Base-by-base conservation (phyloP, 1,284 basidiomycete species). In the Amylostereum chailletii region DNA sequence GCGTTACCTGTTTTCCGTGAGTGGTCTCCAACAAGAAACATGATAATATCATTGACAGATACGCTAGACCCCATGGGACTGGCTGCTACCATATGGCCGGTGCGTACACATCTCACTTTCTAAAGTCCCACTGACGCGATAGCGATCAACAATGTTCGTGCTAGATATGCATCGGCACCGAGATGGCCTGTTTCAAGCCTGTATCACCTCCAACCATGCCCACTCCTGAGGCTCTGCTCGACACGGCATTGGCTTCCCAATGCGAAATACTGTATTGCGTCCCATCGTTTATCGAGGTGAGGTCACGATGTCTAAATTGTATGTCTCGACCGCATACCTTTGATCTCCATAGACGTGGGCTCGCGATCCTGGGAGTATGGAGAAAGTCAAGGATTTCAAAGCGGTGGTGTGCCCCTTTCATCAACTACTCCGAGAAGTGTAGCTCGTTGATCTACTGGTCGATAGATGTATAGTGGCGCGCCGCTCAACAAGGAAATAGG, bases 271-370 rank as follows among this genome's bases (percentile, higher is more conserved):
- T 62, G 1, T 57, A 61, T 34, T 57, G 53, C 46, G 57, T 62
- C 4, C 65, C 64, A 1, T 52, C 53, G 11, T 61, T 65, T 36
- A 44, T 65, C 45, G 63, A 67, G 57, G 65, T 65, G 33, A 29
- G 52, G 49, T 9, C 5, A 46, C 33, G 11, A 5, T 5, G 7
- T 8, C 7, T 33, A 36, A 9, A 19, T 8, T 31, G 8, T 30
- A n/a, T 10, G n/a, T 8, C 30, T 34, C 11, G 19, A 36, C 30
- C 6, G 11, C 7, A 30, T 29, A 2, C 5, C 43, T 43, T 11
- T 9, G 27, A 3, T 7, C 5, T 1, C 29, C 3, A 4, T 7
- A 58, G 57, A 56, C 54, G 4, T 59, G 57, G 57, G 37, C 52
- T 1, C 53, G 52, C 11, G 53, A 58, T 26, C 48, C 53, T 7